Base-by-base conservation (phyloP, 148 eudicot species). In the Cornus suecica region DNA sequence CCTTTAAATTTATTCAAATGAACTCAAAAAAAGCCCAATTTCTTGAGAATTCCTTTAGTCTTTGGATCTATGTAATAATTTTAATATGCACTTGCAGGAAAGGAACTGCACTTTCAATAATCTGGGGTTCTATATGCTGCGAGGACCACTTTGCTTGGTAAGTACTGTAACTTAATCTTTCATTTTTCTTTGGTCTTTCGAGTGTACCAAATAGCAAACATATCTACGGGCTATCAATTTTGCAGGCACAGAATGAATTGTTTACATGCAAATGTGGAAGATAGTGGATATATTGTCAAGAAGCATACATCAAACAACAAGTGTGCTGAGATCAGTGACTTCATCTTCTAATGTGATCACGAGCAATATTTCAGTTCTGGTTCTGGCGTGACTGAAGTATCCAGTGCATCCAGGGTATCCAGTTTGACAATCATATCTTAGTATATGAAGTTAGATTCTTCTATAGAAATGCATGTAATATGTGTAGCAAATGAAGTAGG, bases 91-190 rank as follows among this genome's bases (percentile, higher is more conserved):
- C 34, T 70, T 82, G 52, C 80, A 93, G 98, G 98, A 90, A 89
- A 80, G 85, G 86, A 73, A 79, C 90, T 76, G 98, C 93, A 45
- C 84, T 89, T 63, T 83, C 95, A 28, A 83, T 91, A 8, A 87
- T 93, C 70, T 76, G 89, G 83, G 85, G 85, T 56, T 93, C 98
- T 42, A 83, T 93, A 26, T 91, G 98, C 83, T 93, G 98, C 24
- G 98, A 93, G 77, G 98, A 93, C 81, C 98, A 93, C 85, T 93
- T 93, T 77, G 90, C 85, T 74, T 93, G 98, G 96, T 89, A 27
- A 74, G 81, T 77, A 60, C 25, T 71, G 26, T 30, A 73, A 71
- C 31, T 74, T 25, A 20, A 4, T 74, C 51, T n/a, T 28, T 14
- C 58, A 34, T 56, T 29, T 61, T 54, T 61, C 41, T 25, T 74